Evolutionary conservation across 768 basidiomycete genomes (phyloP).

Genomic region (Hortiboletus campestris): DNA sequence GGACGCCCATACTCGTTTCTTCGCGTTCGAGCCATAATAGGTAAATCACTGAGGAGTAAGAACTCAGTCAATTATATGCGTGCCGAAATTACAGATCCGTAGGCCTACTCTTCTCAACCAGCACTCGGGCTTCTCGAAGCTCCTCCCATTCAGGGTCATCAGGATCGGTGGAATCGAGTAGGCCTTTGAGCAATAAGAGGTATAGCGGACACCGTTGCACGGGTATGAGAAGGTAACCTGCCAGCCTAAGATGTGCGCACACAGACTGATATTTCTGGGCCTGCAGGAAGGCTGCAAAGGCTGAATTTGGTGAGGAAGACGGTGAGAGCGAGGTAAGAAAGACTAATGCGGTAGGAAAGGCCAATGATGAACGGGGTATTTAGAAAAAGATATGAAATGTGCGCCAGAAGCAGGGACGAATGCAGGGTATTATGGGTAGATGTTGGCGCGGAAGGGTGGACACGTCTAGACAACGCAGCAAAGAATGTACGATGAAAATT

Average conservation of each 20-base stretch:
- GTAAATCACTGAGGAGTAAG: conserved; percentile 79
- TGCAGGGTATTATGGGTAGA: conserved; percentile 49
- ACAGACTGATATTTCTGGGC: conserved; percentile 65
- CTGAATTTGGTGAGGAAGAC: conserved; percentile 35
- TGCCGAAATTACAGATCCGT: conserved; percentile 23
- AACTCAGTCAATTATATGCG: conserved; percentile 50
- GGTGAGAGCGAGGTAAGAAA: conserved; percentile 55
- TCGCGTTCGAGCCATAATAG: conserved; percentile 71
- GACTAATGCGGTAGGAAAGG: conserved; percentile 67
- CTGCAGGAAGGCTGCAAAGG: conserved; percentile 63
- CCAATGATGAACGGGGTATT: conserved; percentile 83
- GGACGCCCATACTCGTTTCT: conserved; percentile 35
- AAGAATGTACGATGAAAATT: conserved; percentile 79
- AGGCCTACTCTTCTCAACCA: conserved; percentile 69
- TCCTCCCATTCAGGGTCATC: conserved; percentile 67
- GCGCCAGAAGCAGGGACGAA: conserved; percentile 65
- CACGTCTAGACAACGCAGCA: conserved; percentile 49
- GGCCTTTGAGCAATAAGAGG: conserved; percentile 77
- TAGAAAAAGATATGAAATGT: conserved; percentile 85
- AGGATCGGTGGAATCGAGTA: conserved; percentile 62
- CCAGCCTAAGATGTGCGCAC: conserved; percentile 72
- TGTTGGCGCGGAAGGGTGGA: conserved; percentile 20
- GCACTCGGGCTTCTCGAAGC: conserved; percentile 55
- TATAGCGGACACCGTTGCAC: conserved; percentile 89
- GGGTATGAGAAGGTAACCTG: conserved; percentile 84